These are phyloP conservation scores for Periconia digitata DNA, from an alignment of 2,329 filamentous ascomycete genomes.

Conservation along the genomic window DNA sequence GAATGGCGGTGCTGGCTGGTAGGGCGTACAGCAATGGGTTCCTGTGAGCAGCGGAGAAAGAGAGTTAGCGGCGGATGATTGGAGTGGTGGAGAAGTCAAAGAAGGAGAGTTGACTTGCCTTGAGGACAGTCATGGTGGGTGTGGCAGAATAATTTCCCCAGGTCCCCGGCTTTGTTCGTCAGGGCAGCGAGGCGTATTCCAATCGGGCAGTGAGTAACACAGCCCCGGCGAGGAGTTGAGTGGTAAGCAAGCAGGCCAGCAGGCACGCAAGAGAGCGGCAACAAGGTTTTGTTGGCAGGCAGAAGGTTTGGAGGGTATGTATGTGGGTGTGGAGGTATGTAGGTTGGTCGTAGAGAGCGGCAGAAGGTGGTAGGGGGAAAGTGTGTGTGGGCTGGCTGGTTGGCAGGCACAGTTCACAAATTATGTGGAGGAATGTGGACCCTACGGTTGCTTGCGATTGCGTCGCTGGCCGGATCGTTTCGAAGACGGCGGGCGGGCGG, in stretches of 20 bases:
- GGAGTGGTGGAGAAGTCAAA: slow-evolving; percentile 13
- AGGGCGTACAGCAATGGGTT: slow-evolving; percentile 47
- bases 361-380: slow-evolving; percentile 13
- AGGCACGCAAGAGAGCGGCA: slow-evolving; percentile 2
- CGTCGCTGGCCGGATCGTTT: slow-evolving; percentile 20
- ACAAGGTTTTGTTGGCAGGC: not conserved
- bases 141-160: slow-evolving; percentile 5
- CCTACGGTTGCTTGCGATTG: slow-evolving; percentile 21
- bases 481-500: slow-evolving; percentile 18
- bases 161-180: slow-evolving; percentile 18
- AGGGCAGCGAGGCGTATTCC: slow-evolving; percentile 8
- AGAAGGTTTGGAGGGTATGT: not conserved
- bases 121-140: slow-evolving; percentile 43
- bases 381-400: slow-evolving; percentile 2
- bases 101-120: slow-evolving; percentile 25
- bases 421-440: slow-evolving; percentile 15
- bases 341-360: slow-evolving; percentile 9
- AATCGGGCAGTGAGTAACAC: slow-evolving; percentile 6
- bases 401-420: slow-evolving; percentile 7
- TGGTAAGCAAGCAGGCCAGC: slow-evolving; percentile 1
- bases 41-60: slow-evolving; percentile 26
- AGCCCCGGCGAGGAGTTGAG: slow-evolving; percentile 5
- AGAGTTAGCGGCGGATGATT: slow-evolving; percentile 8
- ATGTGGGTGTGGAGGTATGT: slow-evolving; percentile 1
- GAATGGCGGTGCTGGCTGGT: slow-evolving; percentile 50